Percentiles rank a stretch among this genome's conserved stretches.
Conservation (phyloP, 495 filamentous ascomycete genomes). For the Aspergillus biplanus region DNA sequence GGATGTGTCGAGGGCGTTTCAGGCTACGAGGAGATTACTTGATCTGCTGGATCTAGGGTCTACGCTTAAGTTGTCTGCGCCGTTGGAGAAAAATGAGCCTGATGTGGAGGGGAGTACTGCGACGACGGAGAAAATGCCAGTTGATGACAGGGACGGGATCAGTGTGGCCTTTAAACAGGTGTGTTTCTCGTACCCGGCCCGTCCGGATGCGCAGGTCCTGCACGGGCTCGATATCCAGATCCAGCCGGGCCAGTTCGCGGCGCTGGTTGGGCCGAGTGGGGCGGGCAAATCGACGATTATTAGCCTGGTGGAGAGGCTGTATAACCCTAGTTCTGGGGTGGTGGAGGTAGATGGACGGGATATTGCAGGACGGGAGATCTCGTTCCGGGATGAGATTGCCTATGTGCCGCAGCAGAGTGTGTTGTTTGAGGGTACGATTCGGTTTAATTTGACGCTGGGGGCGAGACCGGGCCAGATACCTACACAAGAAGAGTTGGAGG, state of each 20-base stretch:
- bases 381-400: conserved; percentile 54
- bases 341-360: conserved; percentile 47
- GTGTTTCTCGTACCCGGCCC: conserved; percentile 63
- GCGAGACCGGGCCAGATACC: conserved; percentile 45
- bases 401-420: conserved; percentile 59
- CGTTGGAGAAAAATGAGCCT: no score
- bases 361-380: conserved; percentile 38
- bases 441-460: conserved; percentile 57
- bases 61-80: conserved; percentile 15
- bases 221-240: conserved; percentile 57
- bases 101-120: no score
- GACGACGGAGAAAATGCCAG: no score
- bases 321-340: conserved; percentile 47
- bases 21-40: conserved; percentile 50
- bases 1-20: conserved; percentile 57
- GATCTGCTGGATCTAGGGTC: conserved; percentile 44
- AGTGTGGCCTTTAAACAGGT: conserved; percentile 28
- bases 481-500: conserved; percentile 53
- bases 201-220: conserved; percentile 55
- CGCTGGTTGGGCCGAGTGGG: conserved; percentile 63
- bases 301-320: conserved; percentile 58
- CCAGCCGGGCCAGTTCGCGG: conserved; percentile 59
- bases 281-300: conserved; percentile 67
- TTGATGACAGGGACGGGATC: no score
- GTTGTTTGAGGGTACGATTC: conserved; percentile 57